Base-by-base conservation (phyloP, 352 stramenopile genomes). In the Peronosclerospora sorghi region DNA sequence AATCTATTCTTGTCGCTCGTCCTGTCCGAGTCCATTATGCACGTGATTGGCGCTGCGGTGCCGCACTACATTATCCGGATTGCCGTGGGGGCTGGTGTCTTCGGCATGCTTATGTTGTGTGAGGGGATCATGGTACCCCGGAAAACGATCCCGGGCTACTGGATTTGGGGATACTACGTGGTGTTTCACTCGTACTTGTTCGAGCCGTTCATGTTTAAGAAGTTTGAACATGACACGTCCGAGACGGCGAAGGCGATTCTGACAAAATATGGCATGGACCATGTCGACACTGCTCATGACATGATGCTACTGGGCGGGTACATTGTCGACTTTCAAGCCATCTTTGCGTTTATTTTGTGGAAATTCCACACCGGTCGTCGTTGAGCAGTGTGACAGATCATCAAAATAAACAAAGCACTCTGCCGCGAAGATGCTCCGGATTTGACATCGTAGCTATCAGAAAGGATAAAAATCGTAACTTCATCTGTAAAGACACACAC, bases 21-120 rank as follows among this genome's bases (percentile, higher is more conserved):
- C 12, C 73, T 75, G 12, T 59, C 78, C 10, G 78, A 92, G 62
- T 85, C 73, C 3, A 67, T 86, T 42, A 88, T 87, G 60, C 66
- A 78, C 56, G 65, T 90, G 6, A 67, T 94, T 29, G 72, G 70
- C 3, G 69, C 76, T 35, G 52, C 73, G 0, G 73, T 82, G 20
- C 73, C 78, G 12, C 70, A 91, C 36, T 83, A 86, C 45, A 87
- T 91, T 48, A 83, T 85, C 28, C 78, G 73, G 13, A 88, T 94
- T 23, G 78, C 76, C 0, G 42, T 86, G 30, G 73, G 60, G 8
- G 76, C 75, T 2, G 73, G 78, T 19, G 32, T 85, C 20, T 87
- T 86, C 34, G 75, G 77, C 13, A 82, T 93, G 51, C 83, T 88
- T 41, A 87, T 84, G 67, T 55, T 87, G 10, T 83, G 70, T 29